These are phyloP conservation scores for Gastrolobium villosum DNA, from an alignment of 306 rosid genomes.

Conservation along the genomic window DNA sequence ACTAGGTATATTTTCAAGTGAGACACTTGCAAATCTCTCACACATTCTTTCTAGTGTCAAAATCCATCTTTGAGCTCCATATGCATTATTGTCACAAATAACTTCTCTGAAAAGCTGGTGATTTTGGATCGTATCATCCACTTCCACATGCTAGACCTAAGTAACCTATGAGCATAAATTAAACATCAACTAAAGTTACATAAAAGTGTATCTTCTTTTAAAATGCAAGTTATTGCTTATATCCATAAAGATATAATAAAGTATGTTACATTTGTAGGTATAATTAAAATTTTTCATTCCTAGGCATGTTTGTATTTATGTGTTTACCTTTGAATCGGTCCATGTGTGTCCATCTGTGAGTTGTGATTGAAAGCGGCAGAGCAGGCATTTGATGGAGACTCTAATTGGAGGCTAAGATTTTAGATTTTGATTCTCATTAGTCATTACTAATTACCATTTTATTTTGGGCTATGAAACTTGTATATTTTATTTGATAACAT, in stretches of 20 bases:
- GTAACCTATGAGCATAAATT: conserved; percentile 55
- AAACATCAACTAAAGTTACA: no score
- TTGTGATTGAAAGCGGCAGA: conserved; percentile 16
- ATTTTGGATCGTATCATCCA: conserved; percentile 62
- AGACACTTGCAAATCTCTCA: conserved; percentile 56
- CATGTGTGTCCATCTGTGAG: background rate
- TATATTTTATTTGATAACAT: background rate
- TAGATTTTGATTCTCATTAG: background rate
- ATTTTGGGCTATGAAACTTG: background rate
- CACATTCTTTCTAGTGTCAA: conserved; percentile 73
- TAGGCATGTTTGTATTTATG: background rate
- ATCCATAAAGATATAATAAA: no score
- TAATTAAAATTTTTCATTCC: no score
- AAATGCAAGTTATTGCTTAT: no score
- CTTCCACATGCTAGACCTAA: conserved; percentile 84
- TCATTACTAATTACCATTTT: background rate
- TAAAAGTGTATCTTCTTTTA: no score
- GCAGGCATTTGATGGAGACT: conserved; percentile 12
- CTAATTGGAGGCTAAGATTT: background rate
- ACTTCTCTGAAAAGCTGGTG: conserved; percentile 61
- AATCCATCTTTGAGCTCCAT: conserved; percentile 85
- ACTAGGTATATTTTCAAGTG: conserved; percentile 26
- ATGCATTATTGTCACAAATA: conserved; percentile 51
- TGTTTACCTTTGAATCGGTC: background rate
- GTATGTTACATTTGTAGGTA: no score